phyloP scores from a whole-genome alignment of 352 stramenopile species.

The Thalassiosira sp. region DNA sequence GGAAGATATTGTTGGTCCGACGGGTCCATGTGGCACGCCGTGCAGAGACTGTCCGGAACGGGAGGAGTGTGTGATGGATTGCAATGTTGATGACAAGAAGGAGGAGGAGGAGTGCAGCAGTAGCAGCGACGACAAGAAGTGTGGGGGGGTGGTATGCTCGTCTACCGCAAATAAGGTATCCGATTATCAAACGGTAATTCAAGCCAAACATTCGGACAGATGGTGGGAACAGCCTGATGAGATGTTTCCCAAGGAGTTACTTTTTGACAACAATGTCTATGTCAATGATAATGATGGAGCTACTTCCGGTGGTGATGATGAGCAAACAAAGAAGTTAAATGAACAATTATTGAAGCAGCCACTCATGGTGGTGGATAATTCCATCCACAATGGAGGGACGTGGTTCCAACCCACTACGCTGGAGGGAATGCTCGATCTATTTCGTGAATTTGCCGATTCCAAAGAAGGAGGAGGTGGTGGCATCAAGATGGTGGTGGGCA shows the following conservation, averaged over 20 bases:
- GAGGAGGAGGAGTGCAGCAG: constrained; percentile 3
- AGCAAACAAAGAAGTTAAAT: too few relatives aligned
- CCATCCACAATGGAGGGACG: constrained; percentile 76
- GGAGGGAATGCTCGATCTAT: constrained; percentile 87
- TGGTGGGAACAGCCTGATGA: constrained; percentile 62
- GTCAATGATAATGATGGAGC: too few relatives aligned
- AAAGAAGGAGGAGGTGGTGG: constrained; percentile 20
- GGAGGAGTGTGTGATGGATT: constrained; percentile 71
- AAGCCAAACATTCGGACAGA: constrained; percentile 25
- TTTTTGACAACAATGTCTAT: constrained; percentile 10
- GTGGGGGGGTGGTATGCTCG: constrained; percentile 39
- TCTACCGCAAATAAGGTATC: constrained; percentile 65
- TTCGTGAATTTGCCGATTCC: constrained; percentile 83
- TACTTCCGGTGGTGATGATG: too few relatives aligned
- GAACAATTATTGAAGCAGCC: constrained; percentile 46
- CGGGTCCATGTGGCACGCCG: constrained; percentile 65
- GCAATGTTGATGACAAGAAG: constrained; percentile 62
- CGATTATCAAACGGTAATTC: constrained; percentile 50
- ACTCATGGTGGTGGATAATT: constrained; percentile 61
- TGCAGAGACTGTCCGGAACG: constrained; percentile 72
- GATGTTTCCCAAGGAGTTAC: constrained; percentile 75
- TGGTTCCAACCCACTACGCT: constrained; percentile 93
- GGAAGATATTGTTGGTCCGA: constrained; percentile 35
- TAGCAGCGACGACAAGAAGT: too few relatives aligned
- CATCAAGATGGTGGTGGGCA: constrained; percentile 93